phyloP scores from a whole-genome alignment of 2,329 filamentous ascomycete species.

The Sphaerulina populicola region DNA sequence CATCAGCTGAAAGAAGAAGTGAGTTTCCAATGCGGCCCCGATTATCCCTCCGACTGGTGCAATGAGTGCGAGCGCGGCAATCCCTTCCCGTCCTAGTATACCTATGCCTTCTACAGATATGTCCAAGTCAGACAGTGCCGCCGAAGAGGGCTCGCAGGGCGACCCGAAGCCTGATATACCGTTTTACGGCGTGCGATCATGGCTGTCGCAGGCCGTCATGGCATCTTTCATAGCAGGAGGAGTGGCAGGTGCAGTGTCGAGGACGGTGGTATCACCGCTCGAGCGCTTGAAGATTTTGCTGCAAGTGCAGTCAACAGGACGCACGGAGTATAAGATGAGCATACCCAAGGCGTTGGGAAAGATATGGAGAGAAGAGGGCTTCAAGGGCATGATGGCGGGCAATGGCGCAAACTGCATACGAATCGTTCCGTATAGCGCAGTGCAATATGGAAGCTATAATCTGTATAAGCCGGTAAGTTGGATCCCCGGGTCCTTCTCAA shows the following conservation, averaged over 20 bases:
- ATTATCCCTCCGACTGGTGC: neutral
- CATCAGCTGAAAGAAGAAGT: neutral
- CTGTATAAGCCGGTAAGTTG: slow-evolving; percentile 78
- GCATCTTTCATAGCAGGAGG: slow-evolving; percentile 93
- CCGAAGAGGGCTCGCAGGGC: neutral
- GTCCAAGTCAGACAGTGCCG: neutral
- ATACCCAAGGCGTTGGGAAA: slow-evolving; percentile 81
- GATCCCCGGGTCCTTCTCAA: too few relatives aligned
- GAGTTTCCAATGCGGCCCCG: slow-evolving; percentile 1
- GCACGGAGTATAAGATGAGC: slow-evolving; percentile 87
- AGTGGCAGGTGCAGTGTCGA: slow-evolving; percentile 89
- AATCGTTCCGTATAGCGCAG: slow-evolving; percentile 95
- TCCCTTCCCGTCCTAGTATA: neutral
- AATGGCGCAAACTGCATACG: slow-evolving; percentile 98
- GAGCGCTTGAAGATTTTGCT: slow-evolving; percentile 97
- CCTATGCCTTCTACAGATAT: slow-evolving; percentile 2
- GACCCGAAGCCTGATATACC: neutral
- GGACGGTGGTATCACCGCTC: slow-evolving; percentile 91
- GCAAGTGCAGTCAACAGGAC: slow-evolving; percentile 83
- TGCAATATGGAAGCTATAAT: slow-evolving; percentile 97
- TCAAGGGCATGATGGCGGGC: slow-evolving; percentile 93
- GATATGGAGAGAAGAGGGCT: slow-evolving; percentile 96
- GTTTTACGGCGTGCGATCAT: slow-evolving; percentile 13
- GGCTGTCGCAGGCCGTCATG: slow-evolving; percentile 69
- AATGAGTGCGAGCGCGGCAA: slow-evolving; percentile 2